These are phyloP conservation scores for Backusella westeae DNA, from an alignment of 192 early-diverging fungal species.

Conservation along the genomic window DNA sequence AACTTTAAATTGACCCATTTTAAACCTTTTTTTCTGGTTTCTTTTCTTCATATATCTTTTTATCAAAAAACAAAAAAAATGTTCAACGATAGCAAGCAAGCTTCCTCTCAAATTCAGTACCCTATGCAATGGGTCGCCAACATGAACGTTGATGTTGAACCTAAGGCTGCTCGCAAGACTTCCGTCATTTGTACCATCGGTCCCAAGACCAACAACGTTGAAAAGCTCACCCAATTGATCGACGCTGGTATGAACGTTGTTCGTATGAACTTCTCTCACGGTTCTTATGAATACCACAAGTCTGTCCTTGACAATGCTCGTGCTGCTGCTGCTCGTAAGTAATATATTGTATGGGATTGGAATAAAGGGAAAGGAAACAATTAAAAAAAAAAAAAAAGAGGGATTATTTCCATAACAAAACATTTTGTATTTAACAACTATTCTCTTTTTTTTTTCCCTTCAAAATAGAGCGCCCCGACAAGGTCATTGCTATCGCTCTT, in stretches of 20 bases:
- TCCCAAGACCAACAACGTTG: slow-evolving; percentile 73
- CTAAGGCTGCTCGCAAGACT: slow-evolving; percentile 64
- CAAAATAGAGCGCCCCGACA: slow-evolving; percentile 34
- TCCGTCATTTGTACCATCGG: slow-evolving; percentile 84
- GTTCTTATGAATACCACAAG: slow-evolving; percentile 70
- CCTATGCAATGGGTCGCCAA: slow-evolving; percentile 71
- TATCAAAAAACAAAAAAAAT: slow-evolving; percentile 6
- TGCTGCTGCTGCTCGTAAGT: slow-evolving; percentile 34
- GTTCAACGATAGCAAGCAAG: slow-evolving; percentile 1
- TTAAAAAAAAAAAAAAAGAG: background rate
- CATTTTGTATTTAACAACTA: background rate
- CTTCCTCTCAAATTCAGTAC: slow-evolving; percentile 1
- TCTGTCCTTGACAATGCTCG: slow-evolving; percentile 72
- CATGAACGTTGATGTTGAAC: slow-evolving; percentile 59
- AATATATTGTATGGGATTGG: background rate
- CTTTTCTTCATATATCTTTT: background rate
- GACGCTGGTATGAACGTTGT: slow-evolving; percentile 81
- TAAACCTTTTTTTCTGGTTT: background rate
- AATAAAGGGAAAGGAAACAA: background rate
- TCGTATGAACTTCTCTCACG: slow-evolving; percentile 77
- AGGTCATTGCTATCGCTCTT: slow-evolving; percentile 67
- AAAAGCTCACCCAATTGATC: slow-evolving; percentile 68
- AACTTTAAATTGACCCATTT: background rate
- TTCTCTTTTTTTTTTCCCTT: background rate
- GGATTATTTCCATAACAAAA: background rate